These are phyloP conservation scores for Neonectria faginata DNA, from an alignment of 2,329 filamentous ascomycete species.

Conservation along the genomic window DNA sequence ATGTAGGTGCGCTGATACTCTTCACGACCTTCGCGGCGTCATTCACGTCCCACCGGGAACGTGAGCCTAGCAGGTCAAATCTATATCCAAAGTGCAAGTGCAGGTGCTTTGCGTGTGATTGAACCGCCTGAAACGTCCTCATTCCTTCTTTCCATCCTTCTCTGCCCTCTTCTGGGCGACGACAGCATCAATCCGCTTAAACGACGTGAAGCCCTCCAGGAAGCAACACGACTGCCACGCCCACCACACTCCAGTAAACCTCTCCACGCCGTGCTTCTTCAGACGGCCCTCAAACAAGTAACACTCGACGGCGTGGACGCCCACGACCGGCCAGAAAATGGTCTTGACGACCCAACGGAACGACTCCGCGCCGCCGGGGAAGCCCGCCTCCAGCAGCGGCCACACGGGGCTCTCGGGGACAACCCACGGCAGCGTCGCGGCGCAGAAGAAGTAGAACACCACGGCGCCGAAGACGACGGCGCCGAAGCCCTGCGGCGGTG, in stretches of 20 bases:
- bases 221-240: conserved; percentile 65
- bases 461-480: conserved; percentile 66
- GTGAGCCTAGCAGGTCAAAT: background rate
- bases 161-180: conserved; percentile 57
- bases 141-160: conserved; percentile 58
- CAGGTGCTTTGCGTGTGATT: no score
- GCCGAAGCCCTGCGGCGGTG: conserved; percentile 58
- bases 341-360: conserved; percentile 69
- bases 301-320: conserved; percentile 75
- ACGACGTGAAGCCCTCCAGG: conserved; percentile 65
- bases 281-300: conserved; percentile 63
- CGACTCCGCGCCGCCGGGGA: conserved; percentile 69
- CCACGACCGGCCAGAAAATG: conserved; percentile 69
- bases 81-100: no score
- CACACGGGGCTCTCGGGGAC: conserved; percentile 63
- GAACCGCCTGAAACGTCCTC: conserved; percentile 1
- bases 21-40: background rate
- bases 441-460: conserved; percentile 64
- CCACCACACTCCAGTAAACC: conserved; percentile 63
- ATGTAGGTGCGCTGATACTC: background rate
- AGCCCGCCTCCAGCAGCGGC: conserved; percentile 60
- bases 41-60: background rate
- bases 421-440: conserved; percentile 62
- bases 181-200: conserved; percentile 63
- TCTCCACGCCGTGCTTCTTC: conserved; percentile 59